Conservation (phyloP, 2,329 filamentous ascomycete species). For the Neopestalotiopsis sp. region DNA sequence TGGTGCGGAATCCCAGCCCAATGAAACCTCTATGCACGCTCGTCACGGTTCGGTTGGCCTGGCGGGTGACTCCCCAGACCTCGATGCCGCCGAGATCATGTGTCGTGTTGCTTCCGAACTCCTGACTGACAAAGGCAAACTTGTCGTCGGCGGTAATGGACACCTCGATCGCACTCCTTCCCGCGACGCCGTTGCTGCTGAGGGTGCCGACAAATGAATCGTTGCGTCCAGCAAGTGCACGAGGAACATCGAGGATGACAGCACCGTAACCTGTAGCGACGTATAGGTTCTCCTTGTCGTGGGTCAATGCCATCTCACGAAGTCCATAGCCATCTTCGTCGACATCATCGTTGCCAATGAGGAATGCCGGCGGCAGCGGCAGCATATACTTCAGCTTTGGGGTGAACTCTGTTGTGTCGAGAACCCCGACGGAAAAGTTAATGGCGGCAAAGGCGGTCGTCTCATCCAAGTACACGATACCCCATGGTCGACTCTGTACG, state of each 20-base stretch:
- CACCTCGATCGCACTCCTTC: constrained; percentile 10
- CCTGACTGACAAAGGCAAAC: constrained; percentile 11
- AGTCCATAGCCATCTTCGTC: constrained; percentile 10
- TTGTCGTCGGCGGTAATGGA: constrained; percentile 7
- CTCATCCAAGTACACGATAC: constrained; percentile 9
- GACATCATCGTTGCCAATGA: constrained; percentile 10
- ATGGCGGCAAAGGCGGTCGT: constrained; percentile 7
- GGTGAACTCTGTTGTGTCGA: not conserved
- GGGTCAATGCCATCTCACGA: not conserved
- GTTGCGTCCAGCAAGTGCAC: not conserved
- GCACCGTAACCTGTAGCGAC: constrained; percentile 10
- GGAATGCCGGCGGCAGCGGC: not conserved
- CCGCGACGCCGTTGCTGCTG: constrained; percentile 5
- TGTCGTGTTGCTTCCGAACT: constrained; percentile 16
- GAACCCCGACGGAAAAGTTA: constrained; percentile 13
- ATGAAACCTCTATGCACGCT: constrained; percentile 8
- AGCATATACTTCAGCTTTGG: constrained; percentile 6
- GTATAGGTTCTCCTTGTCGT: constrained; percentile 6
- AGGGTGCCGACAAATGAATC: constrained; percentile 7
- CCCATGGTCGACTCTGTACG: constrained; percentile 9
- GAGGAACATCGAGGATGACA: constrained; percentile 7
- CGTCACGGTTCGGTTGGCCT: constrained; percentile 7
- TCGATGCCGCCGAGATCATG: constrained; percentile 10
- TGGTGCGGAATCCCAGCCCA: constrained; percentile 7
- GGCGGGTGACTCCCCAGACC: not conserved